phyloP scores from a whole-genome alignment of 2,329 filamentous ascomycete genomes.

The Aspergillus texensis region DNA sequence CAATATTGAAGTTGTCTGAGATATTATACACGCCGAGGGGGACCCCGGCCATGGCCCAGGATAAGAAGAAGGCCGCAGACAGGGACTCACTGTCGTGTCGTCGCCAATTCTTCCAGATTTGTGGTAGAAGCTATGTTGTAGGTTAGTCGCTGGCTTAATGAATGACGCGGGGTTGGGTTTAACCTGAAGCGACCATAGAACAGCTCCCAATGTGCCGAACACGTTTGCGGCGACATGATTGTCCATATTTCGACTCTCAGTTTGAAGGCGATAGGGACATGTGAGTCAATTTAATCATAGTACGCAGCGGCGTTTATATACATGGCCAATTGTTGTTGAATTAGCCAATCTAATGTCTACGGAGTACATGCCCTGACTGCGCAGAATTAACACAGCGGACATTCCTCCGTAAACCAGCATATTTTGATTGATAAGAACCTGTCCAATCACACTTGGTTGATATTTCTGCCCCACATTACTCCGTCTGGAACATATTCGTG shows the following conservation, averaged over 20 bases:
- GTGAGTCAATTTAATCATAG: accelerated
- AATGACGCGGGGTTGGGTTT: not conserved
- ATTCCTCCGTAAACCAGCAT: too few species aligned
- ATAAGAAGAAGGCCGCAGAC: conserved; percentile 71
- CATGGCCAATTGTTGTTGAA: too few species aligned
- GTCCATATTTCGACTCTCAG: conserved; percentile 21
- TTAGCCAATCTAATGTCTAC: too few species aligned
- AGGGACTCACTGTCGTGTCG: conserved; percentile 67
- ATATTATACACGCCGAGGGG: conserved; percentile 67
- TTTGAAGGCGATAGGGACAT: too few species aligned
- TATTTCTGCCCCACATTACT: too few species aligned
- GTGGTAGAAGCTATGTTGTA: conserved; percentile 62
- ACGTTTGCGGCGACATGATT: conserved; percentile 32
- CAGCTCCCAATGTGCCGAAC: conserved; percentile 34
- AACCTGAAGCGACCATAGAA: conserved; percentile 7
- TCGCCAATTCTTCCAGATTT: conserved; percentile 69
- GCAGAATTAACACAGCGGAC: too few species aligned
- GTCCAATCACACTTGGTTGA: too few species aligned
- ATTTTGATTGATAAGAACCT: too few species aligned
- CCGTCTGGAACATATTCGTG: too few species aligned
- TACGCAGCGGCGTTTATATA: too few species aligned
- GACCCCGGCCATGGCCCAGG: conserved; percentile 68
- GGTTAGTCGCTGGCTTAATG: not conserved
- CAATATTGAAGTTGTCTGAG: conserved; percentile 56
- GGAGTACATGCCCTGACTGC: too few species aligned